phyloP scores from a whole-genome alignment of 2,329 filamentous ascomycete genomes.

The Botryotinia narcissicola region DNA sequence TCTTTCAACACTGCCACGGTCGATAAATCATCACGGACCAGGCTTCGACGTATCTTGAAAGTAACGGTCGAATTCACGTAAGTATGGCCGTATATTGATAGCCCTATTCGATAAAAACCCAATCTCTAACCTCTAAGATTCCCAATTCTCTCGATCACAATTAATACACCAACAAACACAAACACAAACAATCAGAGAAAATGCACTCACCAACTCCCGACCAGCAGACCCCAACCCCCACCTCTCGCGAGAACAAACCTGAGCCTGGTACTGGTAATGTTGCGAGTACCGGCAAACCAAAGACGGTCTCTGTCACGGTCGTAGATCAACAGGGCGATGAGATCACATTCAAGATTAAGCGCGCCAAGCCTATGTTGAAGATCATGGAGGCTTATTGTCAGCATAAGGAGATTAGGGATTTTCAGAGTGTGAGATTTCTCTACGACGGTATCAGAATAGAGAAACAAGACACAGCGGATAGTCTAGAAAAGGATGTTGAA shows the following conservation, averaged over 20 bases:
- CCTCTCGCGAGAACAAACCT: background rate
- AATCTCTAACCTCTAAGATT: background rate
- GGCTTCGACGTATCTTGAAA: background rate
- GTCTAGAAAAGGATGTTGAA: background rate
- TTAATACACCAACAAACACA: background rate
- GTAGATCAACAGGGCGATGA: background rate
- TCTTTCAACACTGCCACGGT: background rate
- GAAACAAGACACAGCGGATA: background rate
- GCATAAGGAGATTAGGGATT: background rate
- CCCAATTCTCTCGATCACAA: background rate
- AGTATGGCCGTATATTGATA: background rate
- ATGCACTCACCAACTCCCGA: background rate
- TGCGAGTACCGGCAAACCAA: background rate
- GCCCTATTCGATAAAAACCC: fast-evolving
- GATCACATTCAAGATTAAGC: conserved; percentile 14
- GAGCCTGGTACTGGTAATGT: background rate
- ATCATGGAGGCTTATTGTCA: conserved; percentile 13
- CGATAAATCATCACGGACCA: too few species aligned
- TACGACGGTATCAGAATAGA: background rate
- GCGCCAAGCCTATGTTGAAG: background rate
- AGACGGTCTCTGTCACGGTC: background rate
- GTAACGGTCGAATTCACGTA: background rate
- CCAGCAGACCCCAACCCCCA: background rate
- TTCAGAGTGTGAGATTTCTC: background rate
- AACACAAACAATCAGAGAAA: background rate